These are phyloP conservation scores for Ophiostoma populinum DNA, from an alignment of 2,329 filamentous ascomycete species.

Conservation along the genomic window DNA sequence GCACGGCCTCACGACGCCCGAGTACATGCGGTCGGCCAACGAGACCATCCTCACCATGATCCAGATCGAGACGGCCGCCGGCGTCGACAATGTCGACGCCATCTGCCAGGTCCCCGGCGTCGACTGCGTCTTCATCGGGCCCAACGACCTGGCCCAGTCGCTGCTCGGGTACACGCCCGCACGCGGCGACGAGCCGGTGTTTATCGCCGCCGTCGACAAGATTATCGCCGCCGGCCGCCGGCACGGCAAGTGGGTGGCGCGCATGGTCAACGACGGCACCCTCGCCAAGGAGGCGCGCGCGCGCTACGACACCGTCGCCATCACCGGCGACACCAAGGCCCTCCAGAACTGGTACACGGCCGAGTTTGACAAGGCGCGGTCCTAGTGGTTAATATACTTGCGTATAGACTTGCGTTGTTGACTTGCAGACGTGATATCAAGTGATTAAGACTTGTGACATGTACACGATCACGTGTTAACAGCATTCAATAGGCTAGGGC, in stretches of 20 bases:
- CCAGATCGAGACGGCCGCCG: conserved; percentile 27
- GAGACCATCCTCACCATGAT: conserved; percentile 26
- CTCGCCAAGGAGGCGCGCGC: conserved; percentile 21
- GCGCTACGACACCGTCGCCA: conserved; percentile 26
- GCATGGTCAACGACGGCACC: conserved; percentile 28
- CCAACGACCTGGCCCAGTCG: conserved; percentile 26
- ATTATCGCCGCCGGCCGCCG: conserved; percentile 21
- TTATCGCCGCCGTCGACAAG: conserved; percentile 27
- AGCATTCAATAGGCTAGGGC: no score
- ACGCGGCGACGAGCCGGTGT: conserved; percentile 28
- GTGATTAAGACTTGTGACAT: no score
- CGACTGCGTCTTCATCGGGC: conserved; percentile 27
- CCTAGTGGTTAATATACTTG: conserved; percentile 12
- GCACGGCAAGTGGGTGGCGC: conserved; percentile 32
- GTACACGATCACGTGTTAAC: no score
- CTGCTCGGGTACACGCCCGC: conserved; percentile 28
- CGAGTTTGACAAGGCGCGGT: conserved; percentile 23
- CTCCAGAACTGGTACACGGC: conserved; percentile 31
- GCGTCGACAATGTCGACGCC: conserved; percentile 27
- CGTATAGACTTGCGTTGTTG: no score
- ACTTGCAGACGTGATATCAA: no score
- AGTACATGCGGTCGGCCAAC: conserved; percentile 33
- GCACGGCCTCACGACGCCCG: conserved; percentile 25
- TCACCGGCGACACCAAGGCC: conserved; percentile 27
- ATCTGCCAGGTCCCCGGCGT: conserved; percentile 24